Evolutionary conservation across 2,329 filamentous ascomycete species (phyloP).

Genomic region (Fusarium acutatum): DNA sequence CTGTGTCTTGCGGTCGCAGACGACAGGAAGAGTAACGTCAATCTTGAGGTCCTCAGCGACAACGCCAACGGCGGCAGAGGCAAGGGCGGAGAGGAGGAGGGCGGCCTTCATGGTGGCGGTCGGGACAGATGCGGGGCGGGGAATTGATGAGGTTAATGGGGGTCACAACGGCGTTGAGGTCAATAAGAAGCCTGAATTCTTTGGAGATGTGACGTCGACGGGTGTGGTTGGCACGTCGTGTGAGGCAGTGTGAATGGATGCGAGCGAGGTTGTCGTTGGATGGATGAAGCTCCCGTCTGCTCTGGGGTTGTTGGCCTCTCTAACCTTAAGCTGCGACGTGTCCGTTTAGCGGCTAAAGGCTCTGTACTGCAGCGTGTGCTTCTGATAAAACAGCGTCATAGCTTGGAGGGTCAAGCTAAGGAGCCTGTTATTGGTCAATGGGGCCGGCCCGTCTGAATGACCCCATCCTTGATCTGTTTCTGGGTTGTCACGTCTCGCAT

Average conservation of each 20-base stretch:
- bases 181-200: slow-evolving; percentile 22
- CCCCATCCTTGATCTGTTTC: slow-evolving; percentile 26
- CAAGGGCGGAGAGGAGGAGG: slow-evolving; percentile 59
- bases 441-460: slow-evolving; percentile 13
- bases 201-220: slow-evolving; percentile 36
- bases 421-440: slow-evolving; percentile 28
- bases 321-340: slow-evolving; percentile 35
- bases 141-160: slow-evolving; percentile 3
- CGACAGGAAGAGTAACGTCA: slow-evolving; percentile 75
- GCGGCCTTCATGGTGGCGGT: slow-evolving; percentile 58
- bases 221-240: slow-evolving; percentile 28
- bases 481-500: slow-evolving; percentile 30
- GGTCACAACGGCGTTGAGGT: slow-evolving; percentile 3
- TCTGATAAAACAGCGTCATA: slow-evolving; percentile 24
- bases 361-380: neutral
- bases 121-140: slow-evolving; percentile 13
- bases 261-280: slow-evolving; percentile 29
- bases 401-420: slow-evolving; percentile 13
- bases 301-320: slow-evolving; percentile 1
- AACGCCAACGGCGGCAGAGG: slow-evolving; percentile 59
- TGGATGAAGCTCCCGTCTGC: neutral
- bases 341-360: slow-evolving; percentile 28
- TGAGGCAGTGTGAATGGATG: slow-evolving; percentile 20
- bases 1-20: slow-evolving; percentile 81
- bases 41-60: slow-evolving; percentile 74